phyloP scores from a whole-genome alignment of 768 basidiomycete genomes.

The Psilocybe subaeruginosa region DNA sequence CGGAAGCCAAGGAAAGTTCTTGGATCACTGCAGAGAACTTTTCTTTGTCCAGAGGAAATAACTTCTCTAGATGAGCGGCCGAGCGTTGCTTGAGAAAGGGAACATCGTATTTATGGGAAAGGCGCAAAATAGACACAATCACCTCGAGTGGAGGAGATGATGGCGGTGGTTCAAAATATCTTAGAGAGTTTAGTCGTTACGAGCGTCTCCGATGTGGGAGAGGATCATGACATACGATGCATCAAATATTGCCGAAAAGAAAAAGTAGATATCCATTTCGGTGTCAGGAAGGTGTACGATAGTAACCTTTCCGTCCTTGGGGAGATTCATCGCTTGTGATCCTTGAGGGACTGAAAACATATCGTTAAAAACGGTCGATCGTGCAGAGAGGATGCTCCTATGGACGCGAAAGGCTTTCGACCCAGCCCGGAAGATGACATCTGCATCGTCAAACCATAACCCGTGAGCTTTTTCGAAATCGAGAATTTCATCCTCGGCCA shows the following conservation, averaged over 20 bases:
- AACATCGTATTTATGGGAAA: slow-evolving; percentile 6
- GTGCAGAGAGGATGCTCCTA: neutral
- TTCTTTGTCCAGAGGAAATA: neutral
- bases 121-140: neutral
- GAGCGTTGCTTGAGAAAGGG: neutral
- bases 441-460: slow-evolving; percentile 8
- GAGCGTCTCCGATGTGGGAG: neutral
- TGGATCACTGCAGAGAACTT: too few species aligned
- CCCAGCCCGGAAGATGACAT: neutral
- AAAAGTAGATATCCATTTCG: neutral
- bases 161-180: neutral
- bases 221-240: neutral
- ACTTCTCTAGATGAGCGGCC: neutral
- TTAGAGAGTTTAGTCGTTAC: neutral
- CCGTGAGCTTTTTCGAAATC: neutral
- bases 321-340: neutral
- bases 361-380: neutral
- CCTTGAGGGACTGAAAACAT: neutral
- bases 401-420: neutral
- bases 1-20: too few species aligned
- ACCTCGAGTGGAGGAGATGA: neutral
- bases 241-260: neutral
- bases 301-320: too few species aligned
- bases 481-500: too few species aligned
- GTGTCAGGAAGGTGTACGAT: neutral